Conservation (phyloP, 1,284 basidiomycete species). For the Marasmius oreades region DNA sequence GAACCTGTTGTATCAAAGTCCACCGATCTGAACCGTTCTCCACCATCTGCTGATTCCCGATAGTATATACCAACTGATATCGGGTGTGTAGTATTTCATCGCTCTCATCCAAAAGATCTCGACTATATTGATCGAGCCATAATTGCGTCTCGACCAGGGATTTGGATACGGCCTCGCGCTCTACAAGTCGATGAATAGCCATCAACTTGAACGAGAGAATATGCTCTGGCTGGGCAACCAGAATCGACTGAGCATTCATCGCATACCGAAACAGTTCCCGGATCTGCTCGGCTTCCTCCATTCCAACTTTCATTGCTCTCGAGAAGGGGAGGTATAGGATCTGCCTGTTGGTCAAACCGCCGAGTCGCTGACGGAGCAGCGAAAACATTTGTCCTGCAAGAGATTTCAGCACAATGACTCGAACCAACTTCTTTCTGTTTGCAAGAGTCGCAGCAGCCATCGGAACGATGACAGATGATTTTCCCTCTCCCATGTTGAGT, state of each 20-base stretch:
- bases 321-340: conserved; percentile 48
- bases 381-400: conserved; percentile 43
- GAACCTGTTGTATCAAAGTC: conserved; percentile 19
- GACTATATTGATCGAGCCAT: conserved; percentile 17
- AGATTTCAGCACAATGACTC: conserved; percentile 45
- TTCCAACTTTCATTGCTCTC: conserved; percentile 28
- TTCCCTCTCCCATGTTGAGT: conserved; percentile 59
- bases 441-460: conserved; percentile 37
- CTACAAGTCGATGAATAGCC: conserved; percentile 39
- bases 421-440: conserved; percentile 37
- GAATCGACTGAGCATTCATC: conserved; percentile 30
- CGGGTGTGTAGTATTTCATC: conserved; percentile 29
- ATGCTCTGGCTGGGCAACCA: conserved; percentile 51
- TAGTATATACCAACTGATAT: conserved; percentile 30
- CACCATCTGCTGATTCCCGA: conserved; percentile 34
- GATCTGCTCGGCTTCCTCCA: conserved; percentile 19
- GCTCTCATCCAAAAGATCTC: conserved; percentile 32
- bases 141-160: conserved; percentile 9
- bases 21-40: conserved; percentile 45
- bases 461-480: conserved; percentile 48
- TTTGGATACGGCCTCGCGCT: conserved; percentile 44
- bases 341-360: conserved; percentile 39
- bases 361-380: conserved; percentile 38
- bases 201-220: conserved; percentile 47
- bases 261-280: conserved; percentile 34